Evolutionary conservation across 176 grass and related monocot genomes (phyloP), one percentile per base, ranked within the genome.

Genomic region (Metroxylon sagu): DNA sequence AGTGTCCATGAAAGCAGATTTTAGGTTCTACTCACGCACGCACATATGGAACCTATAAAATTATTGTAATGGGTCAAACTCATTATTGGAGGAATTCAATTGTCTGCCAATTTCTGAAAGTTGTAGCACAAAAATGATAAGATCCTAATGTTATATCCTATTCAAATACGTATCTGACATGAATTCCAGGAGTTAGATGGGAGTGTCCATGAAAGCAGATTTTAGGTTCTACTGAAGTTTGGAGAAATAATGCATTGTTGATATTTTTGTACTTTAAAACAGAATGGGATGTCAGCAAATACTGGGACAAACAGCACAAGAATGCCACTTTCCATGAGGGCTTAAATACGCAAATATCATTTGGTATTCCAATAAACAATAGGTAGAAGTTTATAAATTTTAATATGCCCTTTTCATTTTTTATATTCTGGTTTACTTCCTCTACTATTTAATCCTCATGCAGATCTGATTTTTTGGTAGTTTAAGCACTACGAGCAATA

Each of bases 391-490:
- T 12, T 43, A 43, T 43, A 43, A 43, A 43, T 43, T 14, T 12
- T 1, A 43, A 43, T 12, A 10, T 43, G 35, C 35, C 35, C 35
- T 56, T 66, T 53, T 17, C 19, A 35, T 62, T 30, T 15, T 71
- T 64, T 19, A 16, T 25, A 16, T 67, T 65, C 51, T 57, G 35
- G 35, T 43, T 51, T 25, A 57, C 35, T 28, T 74, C 48, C 6
- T 57, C 25, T 59, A 29, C n/a, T 56, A 56, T 72, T 56, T 50
- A 16, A 26, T 75, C 39, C 48, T 71, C 29, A 61, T 77, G 62
- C 63, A 65, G 65, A 52, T 48, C 64, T 48, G 50, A 65, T 69
- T 76, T 23, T 49, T 16, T 84, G 51, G 74, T 69, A 95, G 90
- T 82, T 53, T 60, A 30, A 55, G 71, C 65, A 65, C 53, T 63